phyloP scores from a whole-genome alignment of 768 basidiomycete species.

The Lentinula edodes region DNA sequence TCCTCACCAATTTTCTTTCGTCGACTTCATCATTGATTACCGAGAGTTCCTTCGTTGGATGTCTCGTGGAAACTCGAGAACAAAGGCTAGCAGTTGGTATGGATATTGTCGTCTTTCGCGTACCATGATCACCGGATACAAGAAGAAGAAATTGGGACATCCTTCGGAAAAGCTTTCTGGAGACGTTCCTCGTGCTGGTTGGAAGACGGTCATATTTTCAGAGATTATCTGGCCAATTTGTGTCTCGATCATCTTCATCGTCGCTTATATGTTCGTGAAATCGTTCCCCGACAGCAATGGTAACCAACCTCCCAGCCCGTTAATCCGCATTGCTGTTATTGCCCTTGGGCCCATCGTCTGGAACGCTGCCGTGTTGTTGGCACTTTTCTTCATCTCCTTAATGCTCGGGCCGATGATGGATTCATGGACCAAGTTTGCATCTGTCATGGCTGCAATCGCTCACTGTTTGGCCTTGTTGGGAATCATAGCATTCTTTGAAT shows the following conservation, averaged over 20 bases:
- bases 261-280: constrained; percentile 92
- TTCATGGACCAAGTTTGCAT: constrained; percentile 81
- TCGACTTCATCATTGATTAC: constrained; percentile 98
- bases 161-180: constrained; percentile 96
- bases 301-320: constrained; percentile 68
- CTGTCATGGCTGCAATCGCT: constrained; percentile 88
- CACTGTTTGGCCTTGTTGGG: constrained; percentile 81
- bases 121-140: constrained; percentile 98
- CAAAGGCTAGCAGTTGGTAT: constrained; percentile 98
- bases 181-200: constrained; percentile 88
- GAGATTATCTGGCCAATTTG: constrained; percentile 81
- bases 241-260: constrained; percentile 68
- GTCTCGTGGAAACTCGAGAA: constrained; percentile 95
- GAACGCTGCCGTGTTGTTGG: constrained; percentile 85
- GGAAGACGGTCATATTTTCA: constrained; percentile 77
- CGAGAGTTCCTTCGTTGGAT: constrained; percentile 99
- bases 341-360: constrained; percentile 91
- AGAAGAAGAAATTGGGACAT: constrained; percentile 97
- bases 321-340: constrained; percentile 85
- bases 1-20: constrained; percentile 97
- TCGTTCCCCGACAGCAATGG: constrained; percentile 71
- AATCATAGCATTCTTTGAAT: constrained; percentile 87
- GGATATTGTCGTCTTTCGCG: constrained; percentile 97
- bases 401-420: constrained; percentile 89
- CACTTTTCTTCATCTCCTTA: constrained; percentile 87